A percentile compares a stretch with the other conserved stretches of the same genome.
Evolutionary conservation across 1,139 yeast species (phyloP).

Genomic region (Meyerozyma elateridarum): DNA sequence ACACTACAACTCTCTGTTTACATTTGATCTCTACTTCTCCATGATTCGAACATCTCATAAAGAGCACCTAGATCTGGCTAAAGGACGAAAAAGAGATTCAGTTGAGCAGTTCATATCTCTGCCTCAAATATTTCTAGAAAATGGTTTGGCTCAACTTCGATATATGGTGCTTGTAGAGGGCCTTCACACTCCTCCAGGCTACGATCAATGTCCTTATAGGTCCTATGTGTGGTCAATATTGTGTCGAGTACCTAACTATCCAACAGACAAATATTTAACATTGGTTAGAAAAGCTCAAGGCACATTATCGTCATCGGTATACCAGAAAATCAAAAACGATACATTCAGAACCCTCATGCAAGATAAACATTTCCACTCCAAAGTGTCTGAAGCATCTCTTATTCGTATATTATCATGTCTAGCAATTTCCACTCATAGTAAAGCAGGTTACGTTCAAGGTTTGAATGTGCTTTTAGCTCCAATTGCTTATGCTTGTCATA

Average conservation of each 20-base stretch:
- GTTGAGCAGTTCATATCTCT: constrained; percentile 60
- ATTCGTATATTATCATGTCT: constrained; percentile 69
- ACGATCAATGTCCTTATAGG: constrained; percentile 61
- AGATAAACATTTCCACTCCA: constrained; percentile 59
- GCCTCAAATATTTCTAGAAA: constrained; percentile 59
- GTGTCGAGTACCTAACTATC: constrained; percentile 57
- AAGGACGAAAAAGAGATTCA: constrained; percentile 56
- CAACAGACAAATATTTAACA: constrained; percentile 48
- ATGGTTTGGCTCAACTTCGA: constrained; percentile 74
- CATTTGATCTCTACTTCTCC: background rate
- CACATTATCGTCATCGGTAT: constrained; percentile 36
- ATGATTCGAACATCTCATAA: constrained; percentile 2
- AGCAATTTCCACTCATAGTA: constrained; percentile 44
- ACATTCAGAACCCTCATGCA: constrained; percentile 83
- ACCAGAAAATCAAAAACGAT: constrained; percentile 76
- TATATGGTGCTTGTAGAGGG: constrained; percentile 80
- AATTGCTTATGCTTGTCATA: constrained; percentile 61
- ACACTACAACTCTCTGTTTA: constrained; percentile 3
- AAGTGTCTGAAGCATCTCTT: constrained; percentile 65
- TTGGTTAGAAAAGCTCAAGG: constrained; percentile 57
- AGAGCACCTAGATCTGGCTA: too few relatives aligned
- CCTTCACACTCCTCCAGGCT: constrained; percentile 46
- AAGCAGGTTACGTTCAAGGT: constrained; percentile 76
- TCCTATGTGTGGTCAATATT: constrained; percentile 80
- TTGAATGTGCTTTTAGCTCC: constrained; percentile 89